Evolutionary conservation across 78 protist genomes (phyloP).

Genomic region (Guillardia theta): DNA sequence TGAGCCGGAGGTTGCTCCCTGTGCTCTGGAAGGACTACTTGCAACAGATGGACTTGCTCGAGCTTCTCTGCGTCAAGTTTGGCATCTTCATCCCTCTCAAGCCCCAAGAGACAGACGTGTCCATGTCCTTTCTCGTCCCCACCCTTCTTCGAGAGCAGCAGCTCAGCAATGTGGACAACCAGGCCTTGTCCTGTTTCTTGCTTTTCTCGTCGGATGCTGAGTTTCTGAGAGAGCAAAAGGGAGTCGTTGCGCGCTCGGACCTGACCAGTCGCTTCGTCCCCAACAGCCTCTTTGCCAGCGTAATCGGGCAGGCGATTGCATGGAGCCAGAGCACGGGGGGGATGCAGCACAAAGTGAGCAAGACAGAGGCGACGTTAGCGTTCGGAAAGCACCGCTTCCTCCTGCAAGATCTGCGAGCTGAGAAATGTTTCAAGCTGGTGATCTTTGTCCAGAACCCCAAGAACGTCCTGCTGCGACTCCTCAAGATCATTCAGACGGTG

Average conservation of each 20-base stretch:
- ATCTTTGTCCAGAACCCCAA: neutral
- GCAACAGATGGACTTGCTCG: neutral
- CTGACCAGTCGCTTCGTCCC: too few species aligned
- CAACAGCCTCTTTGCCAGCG: too few species aligned
- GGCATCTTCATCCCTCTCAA: neutral
- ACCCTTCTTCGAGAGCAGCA: neutral
- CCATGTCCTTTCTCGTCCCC: neutral
- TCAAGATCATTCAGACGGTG: too few species aligned
- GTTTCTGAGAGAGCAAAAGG: too few species aligned
- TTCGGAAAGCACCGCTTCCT: neutral
- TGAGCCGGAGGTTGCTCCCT: neutral
- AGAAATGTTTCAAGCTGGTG: neutral
- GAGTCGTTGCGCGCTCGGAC: too few species aligned
- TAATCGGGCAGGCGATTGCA: too few species aligned
- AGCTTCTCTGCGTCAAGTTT: neutral
- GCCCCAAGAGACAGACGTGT: neutral
- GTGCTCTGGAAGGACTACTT: neutral
- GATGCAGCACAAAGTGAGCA: too few species aligned
- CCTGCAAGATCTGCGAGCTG: neutral
- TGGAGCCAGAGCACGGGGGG: too few species aligned
- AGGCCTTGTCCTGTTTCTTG: too few species aligned
- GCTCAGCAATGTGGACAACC: too few species aligned
- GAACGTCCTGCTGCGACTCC: too few species aligned
- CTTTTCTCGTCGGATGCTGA: too few species aligned
- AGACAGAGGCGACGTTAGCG: neutral